phyloP scores from a whole-genome alignment of 768 basidiomycete genomes.

The Hygrophorus russula region DNA sequence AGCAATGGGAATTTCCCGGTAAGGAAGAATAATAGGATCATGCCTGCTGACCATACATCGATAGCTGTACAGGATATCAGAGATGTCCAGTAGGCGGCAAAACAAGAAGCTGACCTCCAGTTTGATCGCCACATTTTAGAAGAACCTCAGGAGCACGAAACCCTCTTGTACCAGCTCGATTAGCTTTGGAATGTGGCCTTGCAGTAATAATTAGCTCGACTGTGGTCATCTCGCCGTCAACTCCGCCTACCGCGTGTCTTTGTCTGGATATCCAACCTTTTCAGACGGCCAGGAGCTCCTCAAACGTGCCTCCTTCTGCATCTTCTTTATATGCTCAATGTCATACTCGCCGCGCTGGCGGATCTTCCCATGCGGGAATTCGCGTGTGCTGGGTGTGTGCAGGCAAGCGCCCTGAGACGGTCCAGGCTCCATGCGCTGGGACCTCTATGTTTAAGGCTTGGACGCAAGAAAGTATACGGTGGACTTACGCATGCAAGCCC shows the following conservation, averaged over 20 bases:
- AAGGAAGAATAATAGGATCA: slow-evolving; percentile 87
- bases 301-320: slow-evolving; percentile 49
- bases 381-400: slow-evolving; percentile 55
- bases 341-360: slow-evolving; percentile 31
- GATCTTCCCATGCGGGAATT: slow-evolving; percentile 61
- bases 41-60: slow-evolving; percentile 93
- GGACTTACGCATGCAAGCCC: slow-evolving; percentile 82
- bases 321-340: slow-evolving; percentile 36
- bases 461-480: not conserved
- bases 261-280: slow-evolving; percentile 65
- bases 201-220: slow-evolving; percentile 2
- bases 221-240: not conserved
- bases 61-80: slow-evolving; percentile 48
- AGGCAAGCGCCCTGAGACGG: slow-evolving; percentile 51
- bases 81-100: not conserved
- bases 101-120: slow-evolving; percentile 52
- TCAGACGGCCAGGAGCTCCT: slow-evolving; percentile 47
- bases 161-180: slow-evolving; percentile 92
- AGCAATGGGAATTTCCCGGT: slow-evolving; percentile 90
- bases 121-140: slow-evolving; percentile 88
- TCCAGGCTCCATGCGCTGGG: slow-evolving; percentile 42
- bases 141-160: slow-evolving; percentile 96
- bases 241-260: slow-evolving; percentile 52
- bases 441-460: not conserved
- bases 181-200: slow-evolving; percentile 82